Base-by-base conservation (phyloP, 208 protist species). In the Borovskyia barvae region DNA sequence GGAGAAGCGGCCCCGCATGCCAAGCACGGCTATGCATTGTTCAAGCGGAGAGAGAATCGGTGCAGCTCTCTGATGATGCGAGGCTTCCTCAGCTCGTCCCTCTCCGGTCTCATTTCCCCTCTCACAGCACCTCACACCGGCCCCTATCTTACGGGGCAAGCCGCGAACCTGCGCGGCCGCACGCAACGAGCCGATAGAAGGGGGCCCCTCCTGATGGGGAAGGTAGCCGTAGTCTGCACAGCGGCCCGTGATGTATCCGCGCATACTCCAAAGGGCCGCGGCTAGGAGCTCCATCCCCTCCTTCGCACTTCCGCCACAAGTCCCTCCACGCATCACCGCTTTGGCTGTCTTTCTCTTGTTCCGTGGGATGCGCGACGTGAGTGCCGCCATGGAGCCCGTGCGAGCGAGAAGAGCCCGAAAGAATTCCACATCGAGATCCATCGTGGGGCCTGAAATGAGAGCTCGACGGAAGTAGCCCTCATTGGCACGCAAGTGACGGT, bases 201-300 rank as follows among this genome's bases (percentile, higher is more conserved):
- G 67, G 54, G 12, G 65, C 17, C 32, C 63, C 30, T 22, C 68
- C 49, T 37, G 53, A 35, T 51, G 52, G 11, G 50, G 26, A 0
- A 65, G 37, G 54, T 82, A 90, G n/a, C 32, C 29, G 60, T 92
- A 94, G 60, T 92, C 85, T n/a, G 48, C 50, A 26, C 88, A 94
- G 14, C 20, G 53, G 0, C 85, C 85, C 17, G 3, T 46, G 25
- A 83, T 55, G 55, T 80, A 81, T 26, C 67, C 55, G 28, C 58
- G 70, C 29, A 94, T 46, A n/a, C 68, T 77, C 85, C 88, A 94
- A 60, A 90, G 53, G n/a, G 78, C 83, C 9, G 66, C 79, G n/a
- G 66, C 63, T 19, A 94, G 74, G 15, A 94, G 67, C 43, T 66
- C 36, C 11, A 76, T 20, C 19, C 85, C 88, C 8, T 59, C 52